Evolutionary conservation across 2,329 filamentous ascomycete genomes (phyloP), one percentile per base, ranked within the genome.

Genomic region (Aureobasidium sp.): DNA sequence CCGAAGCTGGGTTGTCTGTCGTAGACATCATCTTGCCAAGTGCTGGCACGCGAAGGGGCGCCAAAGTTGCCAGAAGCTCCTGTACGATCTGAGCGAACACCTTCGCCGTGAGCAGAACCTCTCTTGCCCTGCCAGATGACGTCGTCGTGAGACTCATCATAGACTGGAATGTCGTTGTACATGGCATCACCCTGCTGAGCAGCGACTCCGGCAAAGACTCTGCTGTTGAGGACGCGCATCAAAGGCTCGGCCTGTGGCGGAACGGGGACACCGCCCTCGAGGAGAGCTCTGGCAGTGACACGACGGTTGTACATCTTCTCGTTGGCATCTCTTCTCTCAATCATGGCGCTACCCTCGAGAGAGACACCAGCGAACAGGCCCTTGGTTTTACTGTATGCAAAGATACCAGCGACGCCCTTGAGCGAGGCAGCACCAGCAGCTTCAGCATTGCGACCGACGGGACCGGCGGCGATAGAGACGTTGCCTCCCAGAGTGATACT

Each of bases 311-410:
- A 99, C 64, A 99, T 83, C 77, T 96, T 96, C 77, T 96, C 89
- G 72, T 99, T 99, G 68, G 94, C 94, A 75, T 99, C 94, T 77
- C 91, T 88, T 66, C 94, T 85, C 78, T 99, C 94, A 65, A 97
- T 90, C 66, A 99, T 87, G 59, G 90, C 91, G 64, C 89, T 93
- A 27, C 94, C 94, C 74, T 99, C 94, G 67, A 99, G 79, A 68
- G 90, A 95, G 51, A 99, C 92, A 71, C 94, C 94, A 5, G 94
- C 94, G 69, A 99, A 99, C 36, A 99, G 79, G 25, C 94, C 94
- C 79, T 97, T 97, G 13, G 94, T 99, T 78, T 97, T 97, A 73
- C 89, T 94, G 81, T 99, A 99, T 70, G 90, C 90, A 79, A 99
- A 99, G 54, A 99, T 87, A 59, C 90, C 94, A 0, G 92, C 89